Conservation (phyloP, 345 rosid species). For the Gossypium raimondii region DNA sequence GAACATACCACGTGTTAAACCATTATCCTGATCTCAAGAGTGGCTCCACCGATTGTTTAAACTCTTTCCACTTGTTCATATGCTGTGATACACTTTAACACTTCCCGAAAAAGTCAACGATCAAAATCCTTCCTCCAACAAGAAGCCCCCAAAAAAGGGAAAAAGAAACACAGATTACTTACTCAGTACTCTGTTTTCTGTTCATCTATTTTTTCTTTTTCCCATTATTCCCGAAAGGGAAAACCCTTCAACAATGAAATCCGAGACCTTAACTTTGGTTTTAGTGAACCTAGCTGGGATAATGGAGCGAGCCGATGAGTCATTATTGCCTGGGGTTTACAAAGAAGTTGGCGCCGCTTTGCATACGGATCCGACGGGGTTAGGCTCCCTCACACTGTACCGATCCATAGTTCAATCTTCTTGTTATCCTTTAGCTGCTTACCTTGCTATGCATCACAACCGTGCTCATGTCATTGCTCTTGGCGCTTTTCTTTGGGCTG, state of each 20-base stretch:
- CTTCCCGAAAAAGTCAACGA: neutral
- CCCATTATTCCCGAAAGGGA: neutral
- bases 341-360: conserved; percentile 60
- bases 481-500: conserved; percentile 69
- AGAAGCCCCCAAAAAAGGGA: neutral
- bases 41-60: no score
- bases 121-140: neutral
- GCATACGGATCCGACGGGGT: conserved; percentile 53
- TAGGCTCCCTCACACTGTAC: conserved; percentile 53
- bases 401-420: conserved; percentile 61
- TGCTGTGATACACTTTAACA: neutral
- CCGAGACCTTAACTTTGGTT: conserved; percentile 45
- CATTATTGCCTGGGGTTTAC: conserved; percentile 65
- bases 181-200: neutral
- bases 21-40: no score
- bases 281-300: conserved; percentile 63
- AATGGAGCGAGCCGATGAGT: conserved; percentile 66
- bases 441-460: conserved; percentile 45
- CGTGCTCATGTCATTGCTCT: conserved; percentile 67
- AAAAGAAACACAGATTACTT: neutral
- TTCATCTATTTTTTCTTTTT: neutral
- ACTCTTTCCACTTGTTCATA: no score
- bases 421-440: conserved; percentile 70
- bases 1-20: no score
- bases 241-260: conserved; percentile 26